Base-by-base conservation (phyloP, 371 early-diverging fungal species). In the Mucor ambiguus region DNA sequence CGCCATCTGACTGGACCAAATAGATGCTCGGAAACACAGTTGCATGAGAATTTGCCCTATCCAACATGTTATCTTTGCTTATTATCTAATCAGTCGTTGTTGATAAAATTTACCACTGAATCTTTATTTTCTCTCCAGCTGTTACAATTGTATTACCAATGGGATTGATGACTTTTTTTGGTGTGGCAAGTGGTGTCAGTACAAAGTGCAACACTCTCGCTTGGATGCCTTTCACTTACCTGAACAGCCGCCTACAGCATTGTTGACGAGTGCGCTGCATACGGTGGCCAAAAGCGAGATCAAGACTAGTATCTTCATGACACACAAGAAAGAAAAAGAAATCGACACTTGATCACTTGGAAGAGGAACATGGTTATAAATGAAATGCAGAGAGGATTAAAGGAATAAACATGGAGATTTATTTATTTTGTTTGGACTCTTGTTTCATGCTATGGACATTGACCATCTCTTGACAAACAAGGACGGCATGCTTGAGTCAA, bases 51-150 rank as follows among this genome's bases (percentile, higher is more conserved):
- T 68, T 64, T 16, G 64, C 43, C 72, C 72, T 70, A 64, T 26
- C 20, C 22, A 61, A 24, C 35, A 30, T 24, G 26, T 32, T 48
- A 48, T 56, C 56, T 56, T 29, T 56, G n/a, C 11, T 14, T 37
- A 26, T 48, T 29, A 38, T 62, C 55, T 62, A 35, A 61, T 66
- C 66, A 32, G 6, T 24, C 28, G 4, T 12, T 4, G 24, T 16
- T 18, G 41, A 52, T 52, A 16, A 20, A 52, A 28, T 22, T 57
- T 70, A 70, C 70, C 70, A 72, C 32, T 54, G 29, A 62, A 72
- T 72, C 33, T 72, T 72, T 63, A 72, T 68, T 63, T 72, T 65
- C 29, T 68, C 68, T 30, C 72, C 72, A 28, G 72, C 72, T 29
- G 59, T 65, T 9, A 72, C 66, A 59, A 72, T 68, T 3, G 72